phyloP scores from a whole-genome alignment of 202 grass and related monocot species.

The Bolboschoenoplectus hybrid region DNA sequence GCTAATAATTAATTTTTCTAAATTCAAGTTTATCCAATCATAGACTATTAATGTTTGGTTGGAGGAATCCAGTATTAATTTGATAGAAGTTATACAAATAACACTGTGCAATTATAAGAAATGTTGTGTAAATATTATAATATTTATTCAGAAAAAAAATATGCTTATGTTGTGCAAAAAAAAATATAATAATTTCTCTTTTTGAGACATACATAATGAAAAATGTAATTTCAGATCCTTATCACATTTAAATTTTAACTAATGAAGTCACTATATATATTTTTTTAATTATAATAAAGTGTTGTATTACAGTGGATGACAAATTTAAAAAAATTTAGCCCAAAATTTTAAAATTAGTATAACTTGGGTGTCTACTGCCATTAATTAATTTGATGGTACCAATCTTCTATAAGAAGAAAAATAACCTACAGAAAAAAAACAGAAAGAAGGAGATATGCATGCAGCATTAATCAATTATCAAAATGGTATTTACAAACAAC shows the following conservation, averaged over 20 bases:
- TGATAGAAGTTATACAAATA: background rate
- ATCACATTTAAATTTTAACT: conserved; percentile 18
- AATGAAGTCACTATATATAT: background rate
- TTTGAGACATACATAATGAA: background rate
- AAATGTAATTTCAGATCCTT: background rate
- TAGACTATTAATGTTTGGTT: background rate
- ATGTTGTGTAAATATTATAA: background rate
- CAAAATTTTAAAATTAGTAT: background rate
- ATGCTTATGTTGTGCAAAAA: background rate
- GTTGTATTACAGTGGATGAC: background rate
- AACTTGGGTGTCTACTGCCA: background rate
- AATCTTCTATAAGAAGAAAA: background rate
- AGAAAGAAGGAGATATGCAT: conserved; percentile 27
- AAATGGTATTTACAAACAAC: conserved; percentile 45
- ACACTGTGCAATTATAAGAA: background rate
- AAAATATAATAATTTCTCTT: background rate
- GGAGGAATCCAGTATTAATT: background rate
- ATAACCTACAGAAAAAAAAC: background rate
- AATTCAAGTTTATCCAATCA: background rate
- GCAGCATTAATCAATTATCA: conserved; percentile 35
- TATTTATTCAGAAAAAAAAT: background rate
- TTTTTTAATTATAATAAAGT: background rate
- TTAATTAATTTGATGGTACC: background rate
- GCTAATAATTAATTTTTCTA: background rate
- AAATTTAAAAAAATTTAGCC: background rate